phyloP scores from a whole-genome alignment of 176 grass and related monocot species.

The Cocos nucifera region DNA sequence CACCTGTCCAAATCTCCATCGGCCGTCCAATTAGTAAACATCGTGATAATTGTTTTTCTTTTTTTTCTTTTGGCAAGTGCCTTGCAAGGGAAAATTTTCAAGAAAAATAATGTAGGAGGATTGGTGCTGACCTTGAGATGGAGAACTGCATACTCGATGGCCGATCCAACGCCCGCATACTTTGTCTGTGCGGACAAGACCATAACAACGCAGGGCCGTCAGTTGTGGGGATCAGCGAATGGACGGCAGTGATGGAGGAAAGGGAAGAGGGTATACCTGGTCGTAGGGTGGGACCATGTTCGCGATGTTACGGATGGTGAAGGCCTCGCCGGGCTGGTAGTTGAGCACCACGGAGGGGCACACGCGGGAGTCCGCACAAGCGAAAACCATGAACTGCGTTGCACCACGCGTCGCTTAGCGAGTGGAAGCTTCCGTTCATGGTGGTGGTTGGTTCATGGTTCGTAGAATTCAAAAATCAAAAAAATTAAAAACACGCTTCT shows the following conservation, averaged over 20 bases:
- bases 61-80: too few species aligned
- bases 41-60: too few species aligned
- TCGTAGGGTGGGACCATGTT: conserved; percentile 52
- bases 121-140: conserved; percentile 45
- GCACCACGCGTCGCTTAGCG: too few species aligned
- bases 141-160: conserved; percentile 58
- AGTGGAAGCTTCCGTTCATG: too few species aligned
- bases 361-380: conserved; percentile 62
- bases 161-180: conserved; percentile 35
- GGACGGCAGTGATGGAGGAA: too few species aligned
- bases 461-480: too few species aligned
- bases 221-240: too few species aligned
- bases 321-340: conserved; percentile 73
- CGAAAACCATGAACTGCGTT: conserved; percentile 77
- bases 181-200: conserved; percentile 25
- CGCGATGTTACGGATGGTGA: conserved; percentile 62
- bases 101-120: background rate
- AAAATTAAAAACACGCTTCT: too few species aligned
- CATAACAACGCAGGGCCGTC: too few species aligned
- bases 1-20: conserved; percentile 29
- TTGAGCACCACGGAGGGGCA: conserved; percentile 66
- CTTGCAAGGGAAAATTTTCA: too few species aligned
- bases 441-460: too few species aligned
- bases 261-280: conserved; percentile 26
- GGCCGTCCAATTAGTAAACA: too few species aligned